phyloP scores from a whole-genome alignment of 495 filamentous ascomycete species.

The Neurospora sp. region DNA sequence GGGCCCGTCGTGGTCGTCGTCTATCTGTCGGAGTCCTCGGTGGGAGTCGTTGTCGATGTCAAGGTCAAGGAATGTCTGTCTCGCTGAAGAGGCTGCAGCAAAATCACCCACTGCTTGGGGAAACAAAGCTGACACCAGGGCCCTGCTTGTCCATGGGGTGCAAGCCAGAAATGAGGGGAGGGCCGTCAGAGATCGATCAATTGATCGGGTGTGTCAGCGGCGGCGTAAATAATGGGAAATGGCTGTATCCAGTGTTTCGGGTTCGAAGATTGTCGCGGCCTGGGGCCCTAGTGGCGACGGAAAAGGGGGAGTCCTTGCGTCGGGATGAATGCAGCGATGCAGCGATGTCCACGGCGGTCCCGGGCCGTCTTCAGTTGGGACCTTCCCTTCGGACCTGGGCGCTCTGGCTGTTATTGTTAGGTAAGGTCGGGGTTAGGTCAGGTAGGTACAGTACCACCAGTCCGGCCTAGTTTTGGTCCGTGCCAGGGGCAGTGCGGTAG shows the following conservation, averaged over 20 bases:
- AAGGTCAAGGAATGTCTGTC: not conserved
- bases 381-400: not conserved
- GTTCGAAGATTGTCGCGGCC: not conserved
- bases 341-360: not conserved
- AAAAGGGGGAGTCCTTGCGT: not conserved
- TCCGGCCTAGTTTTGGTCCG: not conserved
- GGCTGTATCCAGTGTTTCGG: not conserved
- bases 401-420: not conserved
- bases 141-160: conserved; percentile 9
- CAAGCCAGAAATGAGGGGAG: not conserved
- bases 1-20: not conserved
- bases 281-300: not conserved
- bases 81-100: not conserved
- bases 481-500: not conserved
- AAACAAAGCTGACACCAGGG: conserved; percentile 1
- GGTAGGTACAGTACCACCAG: not conserved
- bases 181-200: not conserved
- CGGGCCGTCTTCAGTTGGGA: not conserved
- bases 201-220: not conserved
- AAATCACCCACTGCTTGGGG: conserved; percentile 6
- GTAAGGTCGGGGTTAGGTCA: not conserved
- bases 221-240: not conserved
- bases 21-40: not conserved
- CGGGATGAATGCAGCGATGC: not conserved
- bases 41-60: not conserved